A percentile compares a stretch with the other conserved stretches of the same genome.
These are phyloP conservation scores for Cucumis cinereus DNA, from an alignment of 306 rosid species.

Conservation along the genomic window DNA sequence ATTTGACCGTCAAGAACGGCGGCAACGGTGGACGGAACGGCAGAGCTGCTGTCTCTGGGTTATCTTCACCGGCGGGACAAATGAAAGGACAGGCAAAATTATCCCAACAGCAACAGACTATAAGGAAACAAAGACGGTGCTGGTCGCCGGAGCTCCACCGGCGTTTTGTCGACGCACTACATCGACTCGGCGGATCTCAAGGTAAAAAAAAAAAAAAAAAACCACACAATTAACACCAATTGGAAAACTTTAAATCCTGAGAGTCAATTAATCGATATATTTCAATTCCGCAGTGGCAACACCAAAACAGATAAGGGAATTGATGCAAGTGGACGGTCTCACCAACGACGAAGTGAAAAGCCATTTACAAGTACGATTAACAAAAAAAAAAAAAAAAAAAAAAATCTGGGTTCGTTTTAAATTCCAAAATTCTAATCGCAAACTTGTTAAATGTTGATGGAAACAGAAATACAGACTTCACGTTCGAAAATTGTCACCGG, in stretches of 20 bases:
- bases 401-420: background rate
- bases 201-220: constrained; percentile 17
- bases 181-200: constrained; percentile 78
- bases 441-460: background rate
- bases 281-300: constrained; percentile 54
- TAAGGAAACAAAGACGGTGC: constrained; percentile 70
- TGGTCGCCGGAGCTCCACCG: constrained; percentile 88
- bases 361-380: constrained; percentile 60
- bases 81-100: constrained; percentile 27
- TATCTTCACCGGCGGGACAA: constrained; percentile 25
- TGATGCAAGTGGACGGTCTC: constrained; percentile 74
- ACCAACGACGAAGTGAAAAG: constrained; percentile 97
- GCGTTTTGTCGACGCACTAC: constrained; percentile 60
- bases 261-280: background rate
- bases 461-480: constrained; percentile 85
- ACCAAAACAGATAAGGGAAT: constrained; percentile 87
- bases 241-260: background rate
- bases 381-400: background rate
- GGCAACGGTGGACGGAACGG: constrained; percentile 9
- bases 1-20: constrained; percentile 13
- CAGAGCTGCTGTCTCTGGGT: constrained; percentile 30
- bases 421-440: background rate
- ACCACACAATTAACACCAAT: background rate
- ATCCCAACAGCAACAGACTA: constrained; percentile 24
- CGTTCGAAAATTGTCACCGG: constrained; percentile 37